Conservation (phyloP, 129 eudicot genomes). For the Sambucus nigra region DNA sequence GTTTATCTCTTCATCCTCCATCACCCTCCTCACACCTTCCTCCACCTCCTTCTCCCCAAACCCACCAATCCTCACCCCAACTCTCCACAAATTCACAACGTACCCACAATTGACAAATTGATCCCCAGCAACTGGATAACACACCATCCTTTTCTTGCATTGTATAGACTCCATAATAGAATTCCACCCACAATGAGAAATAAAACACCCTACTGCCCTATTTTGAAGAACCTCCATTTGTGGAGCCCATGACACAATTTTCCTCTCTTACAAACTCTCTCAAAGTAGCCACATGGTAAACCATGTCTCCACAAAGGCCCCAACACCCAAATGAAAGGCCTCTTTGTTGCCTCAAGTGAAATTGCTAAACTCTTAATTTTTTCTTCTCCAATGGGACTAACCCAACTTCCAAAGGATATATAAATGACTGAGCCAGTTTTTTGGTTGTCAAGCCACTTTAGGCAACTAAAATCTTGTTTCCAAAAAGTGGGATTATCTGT, state of each 20-base stretch:
- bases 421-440: slow-evolving; percentile 18
- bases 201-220: slow-evolving; percentile 31
- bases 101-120: slow-evolving; percentile 32
- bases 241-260: slow-evolving; percentile 39
- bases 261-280: slow-evolving; percentile 13
- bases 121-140: slow-evolving; percentile 41
- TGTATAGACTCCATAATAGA: slow-evolving; percentile 35
- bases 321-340: slow-evolving; percentile 38
- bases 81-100: slow-evolving; percentile 26
- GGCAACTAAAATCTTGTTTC: slow-evolving; percentile 21
- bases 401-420: slow-evolving; percentile 42
- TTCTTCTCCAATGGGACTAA: slow-evolving; percentile 27
- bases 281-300: slow-evolving; percentile 19
- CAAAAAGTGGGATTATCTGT: slow-evolving; percentile 3
- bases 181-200: slow-evolving; percentile 49
- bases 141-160: slow-evolving; percentile 25
- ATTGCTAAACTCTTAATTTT: slow-evolving; percentile 23
- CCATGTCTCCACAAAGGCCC: slow-evolving; percentile 34
- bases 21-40: slow-evolving; percentile 12
- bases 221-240: slow-evolving; percentile 28
- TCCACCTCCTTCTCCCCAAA: slow-evolving; percentile 20
- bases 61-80: slow-evolving; percentile 26
- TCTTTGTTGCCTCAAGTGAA: slow-evolving; percentile 17
- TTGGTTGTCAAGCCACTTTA: slow-evolving; percentile 26
- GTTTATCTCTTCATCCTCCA: slow-evolving; percentile 18